Conservation (phyloP, 2,329 filamentous ascomycete genomes). For the Metarhizium humberi region DNA sequence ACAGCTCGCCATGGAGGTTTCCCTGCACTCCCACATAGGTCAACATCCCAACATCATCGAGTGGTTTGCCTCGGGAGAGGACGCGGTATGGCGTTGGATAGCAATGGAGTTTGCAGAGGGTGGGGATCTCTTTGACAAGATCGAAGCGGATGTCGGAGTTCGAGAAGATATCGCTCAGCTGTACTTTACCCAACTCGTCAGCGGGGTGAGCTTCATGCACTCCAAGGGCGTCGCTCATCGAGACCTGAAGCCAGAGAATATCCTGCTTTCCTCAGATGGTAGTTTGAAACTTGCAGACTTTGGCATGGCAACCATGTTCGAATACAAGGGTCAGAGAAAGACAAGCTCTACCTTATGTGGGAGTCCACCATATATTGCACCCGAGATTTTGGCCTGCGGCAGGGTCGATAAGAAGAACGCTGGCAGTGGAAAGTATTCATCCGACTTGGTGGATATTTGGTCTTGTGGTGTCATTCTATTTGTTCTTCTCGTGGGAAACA, state of each 20-base stretch:
- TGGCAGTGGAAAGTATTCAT: conserved; percentile 53
- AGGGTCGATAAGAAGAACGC: conserved; percentile 35
- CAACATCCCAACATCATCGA: conserved; percentile 90
- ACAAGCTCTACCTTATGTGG: conserved; percentile 84
- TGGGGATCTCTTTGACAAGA: conserved; percentile 97
- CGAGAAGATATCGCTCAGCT: conserved; percentile 89
- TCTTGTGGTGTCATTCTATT: conserved; percentile 97
- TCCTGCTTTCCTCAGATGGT: conserved; percentile 74
- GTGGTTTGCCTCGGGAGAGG: conserved; percentile 82
- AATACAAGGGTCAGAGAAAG: conserved; percentile 77
- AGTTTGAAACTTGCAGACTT: conserved; percentile 95
- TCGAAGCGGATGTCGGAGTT: conserved; percentile 95
- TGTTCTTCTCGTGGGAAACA: conserved; percentile 89
- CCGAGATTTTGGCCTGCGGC: conserved; percentile 65
- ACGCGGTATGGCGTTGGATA: conserved; percentile 87
- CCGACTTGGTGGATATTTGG: conserved; percentile 88
- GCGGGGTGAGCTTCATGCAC: conserved; percentile 90
- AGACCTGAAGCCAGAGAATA: conserved; percentile 90
- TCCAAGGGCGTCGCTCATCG: conserved; percentile 91
- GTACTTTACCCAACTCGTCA: conserved; percentile 88
- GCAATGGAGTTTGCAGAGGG: conserved; percentile 96
- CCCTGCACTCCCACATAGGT: conserved; percentile 78
- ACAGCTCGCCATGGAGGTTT: conserved; percentile 86
- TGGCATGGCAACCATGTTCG: conserved; percentile 87
- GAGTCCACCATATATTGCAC: conserved; percentile 93